Base-by-base conservation (phyloP, 164 flowering plant genomes). In the Amborella trichopoda region DNA sequence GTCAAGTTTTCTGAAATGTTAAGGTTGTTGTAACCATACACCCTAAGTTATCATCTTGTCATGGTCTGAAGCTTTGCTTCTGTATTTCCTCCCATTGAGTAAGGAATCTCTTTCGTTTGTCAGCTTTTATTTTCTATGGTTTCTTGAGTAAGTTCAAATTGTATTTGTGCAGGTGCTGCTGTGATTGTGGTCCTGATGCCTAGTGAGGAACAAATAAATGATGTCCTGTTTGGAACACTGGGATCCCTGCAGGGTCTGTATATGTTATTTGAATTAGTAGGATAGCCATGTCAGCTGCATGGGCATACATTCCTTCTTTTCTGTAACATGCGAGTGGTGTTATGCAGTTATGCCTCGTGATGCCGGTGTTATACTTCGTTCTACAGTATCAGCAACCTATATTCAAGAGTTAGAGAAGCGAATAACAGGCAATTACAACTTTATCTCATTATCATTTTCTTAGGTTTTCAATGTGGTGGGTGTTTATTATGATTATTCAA, bases 321-420 rank as follows among this genome's bases (percentile, higher is more conserved):
- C 21, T 46, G 10, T 13, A 30, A 9, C 19, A 3, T 48, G 21
- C 40, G 22, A 5, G n/a, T 16, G 28, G 19, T 14, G 36, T 50
- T 33, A 34, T 68, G 52, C 65, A 91, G 98, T 71, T 6, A 53
- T 87, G 60, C 54, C 47, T 4, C 70, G 61, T 56, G 80, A 70
- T 53, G 56, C 77, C 12, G 62, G 75, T 18, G 32, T 91, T 47
- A 63, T 87, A 42, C 63, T 87, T 30, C 80, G 60, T 5, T 76
- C 94, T 20, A 68, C 73, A 12, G 52, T 69, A 49, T 48, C 61
- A 33, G 70, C 74, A 43, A 43, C 56, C 23, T 39, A 69, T 56
- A 56, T 70, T 47, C 76, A 76, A 50, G 70, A 66, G 54, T 62
- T 83, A 49, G 81, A 78, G 66, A 80, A 76, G 54, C 55, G 24